These are phyloP conservation scores for Teunomyces gatunensis DNA, from an alignment of 805 yeast species.

Conservation along the genomic window DNA sequence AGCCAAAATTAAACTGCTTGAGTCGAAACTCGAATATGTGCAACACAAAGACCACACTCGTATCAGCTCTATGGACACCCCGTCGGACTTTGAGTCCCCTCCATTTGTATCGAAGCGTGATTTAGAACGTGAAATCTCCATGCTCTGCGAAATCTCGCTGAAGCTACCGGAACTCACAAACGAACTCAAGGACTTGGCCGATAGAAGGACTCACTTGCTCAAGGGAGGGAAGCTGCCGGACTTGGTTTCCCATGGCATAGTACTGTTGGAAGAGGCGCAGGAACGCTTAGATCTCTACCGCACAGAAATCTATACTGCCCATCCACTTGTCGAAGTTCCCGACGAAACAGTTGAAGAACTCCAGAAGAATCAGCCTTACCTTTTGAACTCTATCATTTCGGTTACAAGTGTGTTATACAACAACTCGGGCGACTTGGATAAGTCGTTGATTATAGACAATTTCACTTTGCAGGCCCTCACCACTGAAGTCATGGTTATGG, in stretches of 20 bases:
- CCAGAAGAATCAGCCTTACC: constrained; percentile 51
- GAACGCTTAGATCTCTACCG: constrained; percentile 51
- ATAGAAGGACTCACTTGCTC: constrained; percentile 35
- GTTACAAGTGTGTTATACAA: constrained; percentile 48
- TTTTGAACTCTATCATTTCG: constrained; percentile 66
- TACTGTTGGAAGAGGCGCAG: constrained; percentile 60
- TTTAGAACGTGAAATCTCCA: constrained; percentile 41
- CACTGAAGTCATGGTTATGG: constrained; percentile 63
- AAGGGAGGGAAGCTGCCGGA: constrained; percentile 35
- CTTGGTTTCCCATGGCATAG: constrained; percentile 54
- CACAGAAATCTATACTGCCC: constrained; percentile 41
- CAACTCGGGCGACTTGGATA: constrained; percentile 32
- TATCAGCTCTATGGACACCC: not conserved
- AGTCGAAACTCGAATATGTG: not conserved
- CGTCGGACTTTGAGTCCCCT: constrained; percentile 14
- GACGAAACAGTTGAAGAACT: constrained; percentile 45
- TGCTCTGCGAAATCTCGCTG: constrained; percentile 31
- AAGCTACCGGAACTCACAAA: constrained; percentile 44
- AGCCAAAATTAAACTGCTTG: not conserved
- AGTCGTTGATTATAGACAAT: constrained; percentile 49
- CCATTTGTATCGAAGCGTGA: constrained; percentile 31
- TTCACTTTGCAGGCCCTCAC: constrained; percentile 50
- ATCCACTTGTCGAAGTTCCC: constrained; percentile 60
- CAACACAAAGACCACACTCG: not conserved
- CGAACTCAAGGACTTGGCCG: constrained; percentile 45